phyloP scores from a whole-genome alignment of 1,284 basidiomycete genomes.

The Malassezia obtusa region DNA sequence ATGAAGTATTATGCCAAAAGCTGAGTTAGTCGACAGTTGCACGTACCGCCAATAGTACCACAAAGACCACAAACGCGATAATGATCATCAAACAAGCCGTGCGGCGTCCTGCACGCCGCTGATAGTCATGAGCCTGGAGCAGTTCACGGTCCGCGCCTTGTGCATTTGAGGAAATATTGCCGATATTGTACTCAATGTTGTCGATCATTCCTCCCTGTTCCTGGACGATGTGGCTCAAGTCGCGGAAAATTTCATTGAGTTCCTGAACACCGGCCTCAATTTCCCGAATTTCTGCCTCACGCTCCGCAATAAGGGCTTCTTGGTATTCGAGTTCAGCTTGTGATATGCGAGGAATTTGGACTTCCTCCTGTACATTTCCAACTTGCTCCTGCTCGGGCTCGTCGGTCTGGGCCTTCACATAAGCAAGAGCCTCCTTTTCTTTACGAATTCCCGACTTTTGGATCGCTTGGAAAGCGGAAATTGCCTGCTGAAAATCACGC shows the following conservation, averaged over 20 bases:
- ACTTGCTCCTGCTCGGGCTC: not conserved
- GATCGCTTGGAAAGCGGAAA: constrained; percentile 68
- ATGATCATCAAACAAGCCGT: constrained; percentile 83
- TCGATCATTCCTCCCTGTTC: constrained; percentile 94
- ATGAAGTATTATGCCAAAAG: not conserved
- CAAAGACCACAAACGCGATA: constrained; percentile 70
- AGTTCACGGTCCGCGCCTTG: constrained; percentile 76
- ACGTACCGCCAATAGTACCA: constrained; percentile 68
- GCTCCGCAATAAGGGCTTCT: constrained; percentile 87
- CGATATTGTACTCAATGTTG: constrained; percentile 92
- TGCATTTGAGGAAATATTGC: constrained; percentile 73
- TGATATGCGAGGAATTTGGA: constrained; percentile 1
- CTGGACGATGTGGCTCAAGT: constrained; percentile 83
- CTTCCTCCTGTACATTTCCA: constrained; percentile 8
- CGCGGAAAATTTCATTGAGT: constrained; percentile 90
- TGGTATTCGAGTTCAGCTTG: constrained; percentile 83
- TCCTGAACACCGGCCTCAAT: constrained; percentile 97
- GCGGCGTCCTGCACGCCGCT: constrained; percentile 80
- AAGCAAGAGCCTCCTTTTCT: constrained; percentile 77
- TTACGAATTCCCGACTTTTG: constrained; percentile 52
- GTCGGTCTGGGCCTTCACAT: constrained; percentile 27
- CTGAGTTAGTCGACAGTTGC: constrained; percentile 1
- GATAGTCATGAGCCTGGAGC: constrained; percentile 80
- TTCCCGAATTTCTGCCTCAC: constrained; percentile 86
- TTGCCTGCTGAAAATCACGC: constrained; percentile 78